Evolutionary conservation across 2,329 filamentous ascomycete species (phyloP).

Genomic region (Colletotrichum scovillei): DNA sequence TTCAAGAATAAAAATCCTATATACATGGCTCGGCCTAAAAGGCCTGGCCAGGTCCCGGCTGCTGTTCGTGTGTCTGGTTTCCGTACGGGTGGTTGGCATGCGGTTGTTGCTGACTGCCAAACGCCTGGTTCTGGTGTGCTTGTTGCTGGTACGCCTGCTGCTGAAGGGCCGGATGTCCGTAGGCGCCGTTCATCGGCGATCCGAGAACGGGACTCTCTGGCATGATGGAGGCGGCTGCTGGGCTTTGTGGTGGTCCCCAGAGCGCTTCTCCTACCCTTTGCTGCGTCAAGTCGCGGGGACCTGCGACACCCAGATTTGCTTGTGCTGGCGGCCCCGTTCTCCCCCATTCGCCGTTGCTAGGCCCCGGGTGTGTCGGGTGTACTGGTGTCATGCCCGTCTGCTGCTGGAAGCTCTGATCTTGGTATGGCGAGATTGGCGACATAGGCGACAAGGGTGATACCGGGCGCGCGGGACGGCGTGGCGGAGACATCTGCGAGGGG

Average conservation of each 20-base stretch:
- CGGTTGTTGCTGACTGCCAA: not conserved
- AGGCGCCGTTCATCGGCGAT: not conserved
- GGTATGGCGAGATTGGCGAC: constrained; percentile 21
- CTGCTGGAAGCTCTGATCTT: constrained; percentile 20
- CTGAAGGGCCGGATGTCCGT: not conserved
- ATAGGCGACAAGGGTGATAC: constrained; percentile 22
- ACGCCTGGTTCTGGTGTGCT: not conserved
- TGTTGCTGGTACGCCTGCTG: not conserved
- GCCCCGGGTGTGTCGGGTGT: not conserved
- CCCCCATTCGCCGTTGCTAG: constrained; percentile 15
- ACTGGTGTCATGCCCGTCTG: constrained; percentile 11
- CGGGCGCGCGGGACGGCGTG: constrained; percentile 16
- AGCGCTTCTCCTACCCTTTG: constrained; percentile 46
- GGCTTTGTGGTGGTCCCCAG: constrained; percentile 42
- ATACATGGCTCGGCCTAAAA: not conserved
- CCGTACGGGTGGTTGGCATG: not conserved
- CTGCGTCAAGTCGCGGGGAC: constrained; percentile 44
- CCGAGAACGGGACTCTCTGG: constrained; percentile 24
- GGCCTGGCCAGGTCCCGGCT: not conserved
- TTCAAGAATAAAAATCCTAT: not conserved
- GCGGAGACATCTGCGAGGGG: constrained; percentile 27
- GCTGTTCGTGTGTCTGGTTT: not conserved
- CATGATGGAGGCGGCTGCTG: not conserved
- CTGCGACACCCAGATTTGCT: constrained; percentile 14
- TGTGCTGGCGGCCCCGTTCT: constrained; percentile 31